Evolutionary conservation across 169 alveolate genomes (phyloP).

Genomic region (Plasmodium gaboni): DNA sequence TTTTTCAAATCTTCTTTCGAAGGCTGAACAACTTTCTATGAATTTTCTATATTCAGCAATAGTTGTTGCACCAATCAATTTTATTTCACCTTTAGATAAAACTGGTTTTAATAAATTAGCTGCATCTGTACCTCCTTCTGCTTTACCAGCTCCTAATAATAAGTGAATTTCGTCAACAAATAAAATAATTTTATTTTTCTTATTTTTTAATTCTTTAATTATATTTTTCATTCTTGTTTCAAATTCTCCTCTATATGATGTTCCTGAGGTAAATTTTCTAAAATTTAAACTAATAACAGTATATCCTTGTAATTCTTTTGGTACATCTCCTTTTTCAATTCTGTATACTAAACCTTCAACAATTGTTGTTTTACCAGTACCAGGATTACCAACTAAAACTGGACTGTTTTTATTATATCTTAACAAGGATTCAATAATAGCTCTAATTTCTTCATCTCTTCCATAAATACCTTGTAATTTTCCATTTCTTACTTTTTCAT

Average conservation of each 20-base stretch:
- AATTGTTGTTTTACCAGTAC: constrained; percentile 76
- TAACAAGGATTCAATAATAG: constrained; percentile 56
- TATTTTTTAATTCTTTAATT: constrained; percentile 69
- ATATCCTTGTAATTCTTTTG: constrained; percentile 63
- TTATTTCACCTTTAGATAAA: constrained; percentile 76
- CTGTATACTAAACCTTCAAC: constrained; percentile 74
- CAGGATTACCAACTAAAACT: constrained; percentile 74
- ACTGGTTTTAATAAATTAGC: constrained; percentile 79
- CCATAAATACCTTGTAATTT: constrained; percentile 68
- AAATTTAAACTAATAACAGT: constrained; percentile 71
- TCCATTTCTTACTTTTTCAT: constrained; percentile 73
- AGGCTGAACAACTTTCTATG: constrained; percentile 79
- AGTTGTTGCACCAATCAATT: constrained; percentile 82
- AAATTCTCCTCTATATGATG: constrained; percentile 77
- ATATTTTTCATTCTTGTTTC: constrained; percentile 77
- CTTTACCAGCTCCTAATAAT: constrained; percentile 78
- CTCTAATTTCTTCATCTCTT: constrained; percentile 77
- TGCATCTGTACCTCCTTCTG: constrained; percentile 77
- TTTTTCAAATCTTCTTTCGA: constrained; percentile 81
- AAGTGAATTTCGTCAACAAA: constrained; percentile 82
- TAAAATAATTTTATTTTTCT: constrained; percentile 70
- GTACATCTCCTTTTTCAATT: constrained; percentile 74
- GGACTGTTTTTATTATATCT: constrained; percentile 75
- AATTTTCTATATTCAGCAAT: constrained; percentile 76
- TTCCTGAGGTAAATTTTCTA: constrained; percentile 68